Base-by-base conservation (phyloP, 768 basidiomycete genomes). In the Peribolospora kevripleyi region DNA sequence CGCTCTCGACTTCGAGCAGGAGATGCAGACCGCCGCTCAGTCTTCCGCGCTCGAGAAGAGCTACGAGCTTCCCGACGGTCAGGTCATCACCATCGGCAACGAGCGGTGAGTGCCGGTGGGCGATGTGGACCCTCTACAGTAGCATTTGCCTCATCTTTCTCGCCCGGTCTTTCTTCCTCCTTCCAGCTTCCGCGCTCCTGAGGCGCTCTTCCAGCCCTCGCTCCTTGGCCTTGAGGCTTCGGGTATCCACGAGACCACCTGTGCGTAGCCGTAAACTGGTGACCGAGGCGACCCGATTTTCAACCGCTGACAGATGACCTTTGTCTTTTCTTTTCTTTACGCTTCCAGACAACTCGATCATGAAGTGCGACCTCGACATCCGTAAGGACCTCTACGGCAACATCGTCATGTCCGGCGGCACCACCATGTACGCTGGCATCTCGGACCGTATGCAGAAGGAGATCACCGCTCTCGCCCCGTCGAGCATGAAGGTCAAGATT, bases 401-500 rank as follows among this genome's bases (percentile, higher is more conserved):
- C 70, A 77, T 86, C 59, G 83, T 85, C 75, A 70, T 86, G 58
- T 83, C 82, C 54, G 85, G 85, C 65, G 85, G 85, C 66, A 84
- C 83, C 59, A 87, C 84, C 65, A 88, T 90, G 58, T 49, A 9
- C 48, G 80, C 83, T 62, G 87, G 86, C 73, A 88, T 91, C 63
- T 78, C 85, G 62, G 87, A 91, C 70, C 82, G 87, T 64, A 84
- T 91, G 84, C 82, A 85, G 69, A 87, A 86, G 75, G 86, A 91
- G 71, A 73, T 91, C 66, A 82, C 82, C 25, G 72, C 80, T 25
- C 74, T 88, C 61, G 76, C 82, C 55, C 86, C 87, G 38, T 75
- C 82, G 56, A 84, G 81, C 71, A 82, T 90, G 82, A 90, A 87
- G 78, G 72, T 66, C 38, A 56, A 56, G 58, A 57, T 57, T 38